Conservation (phyloP, 805 yeast genomes). For the Geotrichum ghanense region DNA sequence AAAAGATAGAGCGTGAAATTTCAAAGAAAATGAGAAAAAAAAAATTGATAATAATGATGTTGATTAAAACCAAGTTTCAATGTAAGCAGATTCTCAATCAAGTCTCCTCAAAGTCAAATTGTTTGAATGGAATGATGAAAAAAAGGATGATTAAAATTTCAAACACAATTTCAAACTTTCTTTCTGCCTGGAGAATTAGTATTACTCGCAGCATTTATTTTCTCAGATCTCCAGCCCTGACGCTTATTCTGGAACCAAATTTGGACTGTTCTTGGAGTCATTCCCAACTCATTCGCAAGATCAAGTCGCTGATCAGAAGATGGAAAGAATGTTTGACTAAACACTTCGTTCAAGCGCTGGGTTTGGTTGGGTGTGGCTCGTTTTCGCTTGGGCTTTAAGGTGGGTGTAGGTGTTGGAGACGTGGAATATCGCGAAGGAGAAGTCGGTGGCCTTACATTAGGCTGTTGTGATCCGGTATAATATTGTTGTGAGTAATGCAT, state of each 20-base stretch:
- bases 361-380: conserved; percentile 75
- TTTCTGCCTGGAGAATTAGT: no score
- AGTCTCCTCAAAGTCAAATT: no score
- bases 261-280: conserved; percentile 81
- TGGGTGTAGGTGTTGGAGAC: conserved; percentile 7
- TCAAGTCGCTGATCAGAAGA: conserved; percentile 57
- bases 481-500: conserved; percentile 18
- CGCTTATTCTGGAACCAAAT: conserved; percentile 89
- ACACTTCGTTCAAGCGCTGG: conserved; percentile 57
- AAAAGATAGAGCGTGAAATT: no score
- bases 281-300: conserved; percentile 61
- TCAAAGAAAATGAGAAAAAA: no score
- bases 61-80: no score
- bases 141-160: no score
- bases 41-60: no score
- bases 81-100: no score
- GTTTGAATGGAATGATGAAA: no score
- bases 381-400: conserved; percentile 39
- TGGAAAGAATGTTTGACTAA: conserved; percentile 69
- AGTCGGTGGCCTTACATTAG: neutral
- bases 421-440: conserved; percentile 2
- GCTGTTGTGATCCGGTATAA: conserved; percentile 19
- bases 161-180: no score
- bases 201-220: no score
- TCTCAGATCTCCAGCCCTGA: conserved; percentile 25